These are phyloP conservation scores for Tremella mesenterica DNA, from an alignment of 768 basidiomycete genomes.

Conservation along the genomic window DNA sequence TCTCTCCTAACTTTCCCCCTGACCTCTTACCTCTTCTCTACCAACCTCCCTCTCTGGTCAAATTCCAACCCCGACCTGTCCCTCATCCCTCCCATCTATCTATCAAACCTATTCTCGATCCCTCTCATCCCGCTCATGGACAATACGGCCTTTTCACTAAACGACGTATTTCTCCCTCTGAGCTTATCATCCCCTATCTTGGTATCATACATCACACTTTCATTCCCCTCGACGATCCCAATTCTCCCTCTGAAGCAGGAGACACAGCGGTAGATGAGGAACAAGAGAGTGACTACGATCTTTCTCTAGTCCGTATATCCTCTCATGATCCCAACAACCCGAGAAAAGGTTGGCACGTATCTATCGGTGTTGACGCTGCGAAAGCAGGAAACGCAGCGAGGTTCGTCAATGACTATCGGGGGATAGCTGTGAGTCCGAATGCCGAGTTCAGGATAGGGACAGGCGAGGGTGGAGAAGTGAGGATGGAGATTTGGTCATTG, in stretches of 20 bases:
- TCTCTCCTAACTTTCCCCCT: conserved; percentile 55
- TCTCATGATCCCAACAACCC: conserved; percentile 24
- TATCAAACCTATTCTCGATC: conserved; percentile 53
- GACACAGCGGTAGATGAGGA: conserved; percentile 12
- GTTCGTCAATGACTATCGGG: conserved; percentile 85
- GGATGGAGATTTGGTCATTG: conserved; percentile 63
- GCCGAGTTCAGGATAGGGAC: conserved; percentile 35
- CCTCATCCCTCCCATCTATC: conserved; percentile 46
- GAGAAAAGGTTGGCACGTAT: conserved; percentile 42
- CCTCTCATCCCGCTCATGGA: conserved; percentile 62
- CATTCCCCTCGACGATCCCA: conserved; percentile 51
- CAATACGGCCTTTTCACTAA: conserved; percentile 74
- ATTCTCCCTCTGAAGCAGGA: conserved; percentile 41
- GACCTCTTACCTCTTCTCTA: conserved; percentile 16
- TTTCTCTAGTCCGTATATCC: conserved; percentile 52
- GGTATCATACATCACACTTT: conserved; percentile 72
- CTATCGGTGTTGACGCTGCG: conserved; percentile 66
- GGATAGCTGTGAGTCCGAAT: conserved; percentile 48
- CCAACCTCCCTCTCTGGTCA: conserved; percentile 1
- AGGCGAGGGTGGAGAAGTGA: conserved; percentile 51
- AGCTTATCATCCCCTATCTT: conserved; percentile 68
- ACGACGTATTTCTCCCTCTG: conserved; percentile 58
- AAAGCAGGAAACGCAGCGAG: conserved; percentile 73
- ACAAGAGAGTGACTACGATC: conserved; percentile 61
- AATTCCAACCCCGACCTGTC: conserved; percentile 13